Evolutionary conservation across 2,329 filamentous ascomycete genomes (phyloP).

Genomic region (Sarocladium brachiariae): DNA sequence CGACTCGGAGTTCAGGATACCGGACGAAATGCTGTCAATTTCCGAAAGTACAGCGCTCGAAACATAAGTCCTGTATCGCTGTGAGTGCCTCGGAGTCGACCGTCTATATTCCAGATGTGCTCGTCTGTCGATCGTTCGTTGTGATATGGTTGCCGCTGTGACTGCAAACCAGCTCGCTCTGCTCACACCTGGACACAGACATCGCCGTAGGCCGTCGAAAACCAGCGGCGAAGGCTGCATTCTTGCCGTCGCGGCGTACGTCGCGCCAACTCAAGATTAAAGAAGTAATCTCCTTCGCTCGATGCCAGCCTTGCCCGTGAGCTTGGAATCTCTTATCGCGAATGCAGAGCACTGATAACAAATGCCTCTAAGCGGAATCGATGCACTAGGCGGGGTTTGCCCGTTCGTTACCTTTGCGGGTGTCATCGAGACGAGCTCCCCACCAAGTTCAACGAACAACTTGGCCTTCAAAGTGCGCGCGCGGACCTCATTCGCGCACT

Average conservation of each 20-base stretch:
- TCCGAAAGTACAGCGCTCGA: no score
- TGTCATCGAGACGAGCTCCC: conserved; percentile 8
- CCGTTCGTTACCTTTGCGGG: not conserved
- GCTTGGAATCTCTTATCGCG: conserved; percentile 1
- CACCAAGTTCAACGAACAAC: conserved; percentile 6
- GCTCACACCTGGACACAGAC: conserved; percentile 50
- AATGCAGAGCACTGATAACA: not conserved
- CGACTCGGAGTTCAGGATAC: no score
- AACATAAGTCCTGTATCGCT: not conserved
- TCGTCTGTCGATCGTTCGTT: not conserved
- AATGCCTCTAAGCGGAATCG: not conserved
- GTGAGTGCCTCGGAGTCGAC: not conserved
- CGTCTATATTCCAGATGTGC: not conserved
- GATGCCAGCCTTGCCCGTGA: not conserved
- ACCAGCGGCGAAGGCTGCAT: conserved; percentile 7
- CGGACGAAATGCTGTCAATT: no score
- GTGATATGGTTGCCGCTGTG: not conserved
- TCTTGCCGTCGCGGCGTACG: not conserved
- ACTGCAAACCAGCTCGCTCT: not conserved
- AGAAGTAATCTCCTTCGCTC: not conserved
- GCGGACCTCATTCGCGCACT: not conserved
- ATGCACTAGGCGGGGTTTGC: conserved; percentile 8
- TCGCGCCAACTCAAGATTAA: not conserved
- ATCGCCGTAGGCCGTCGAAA: conserved; percentile 53
- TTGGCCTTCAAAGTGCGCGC: not conserved